A percentile compares a stretch with the other conserved stretches of the same genome.
Conservation (phyloP, 441 rosid genomes). For the Jatropha podagrica region DNA sequence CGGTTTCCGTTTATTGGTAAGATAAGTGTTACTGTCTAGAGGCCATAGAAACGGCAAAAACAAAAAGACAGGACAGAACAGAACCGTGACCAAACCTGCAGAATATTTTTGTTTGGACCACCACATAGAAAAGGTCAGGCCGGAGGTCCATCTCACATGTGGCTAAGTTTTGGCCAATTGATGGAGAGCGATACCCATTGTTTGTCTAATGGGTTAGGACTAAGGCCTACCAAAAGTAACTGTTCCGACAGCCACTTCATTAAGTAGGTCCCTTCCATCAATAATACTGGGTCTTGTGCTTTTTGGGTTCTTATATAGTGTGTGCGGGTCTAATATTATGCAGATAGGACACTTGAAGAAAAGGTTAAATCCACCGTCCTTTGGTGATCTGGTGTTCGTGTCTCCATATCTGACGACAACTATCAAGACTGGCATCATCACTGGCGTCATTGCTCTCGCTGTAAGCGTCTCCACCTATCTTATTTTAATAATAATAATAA, state of each 20-base stretch:
- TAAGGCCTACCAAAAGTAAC: too few species aligned
- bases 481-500: too few species aligned
- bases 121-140: not conserved
- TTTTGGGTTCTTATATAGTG: conserved; percentile 11
- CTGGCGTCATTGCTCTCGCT: conserved; percentile 91
- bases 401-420: conserved; percentile 62
- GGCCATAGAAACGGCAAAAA: not conserved
- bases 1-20: too few species aligned
- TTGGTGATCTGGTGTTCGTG: conserved; percentile 60
- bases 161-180: not conserved
- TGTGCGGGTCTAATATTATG: conserved; percentile 3
- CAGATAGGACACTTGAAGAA: conserved; percentile 89
- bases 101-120: conserved; percentile 13
- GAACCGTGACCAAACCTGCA: not conserved
- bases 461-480: conserved; percentile 37
- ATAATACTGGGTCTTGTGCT: not conserved
- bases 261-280: too few species aligned
- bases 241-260: too few species aligned
- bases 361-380: conserved; percentile 80
- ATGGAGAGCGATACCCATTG: too few species aligned
- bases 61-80: too few species aligned
- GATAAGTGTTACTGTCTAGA: too few species aligned
- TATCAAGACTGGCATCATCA: conserved; percentile 75
- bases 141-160: not conserved
- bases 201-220: too few species aligned